phyloP scores from a whole-genome alignment of 2,329 filamentous ascomycete species.

The Pseudopyrenochaeta lycopersici region DNA sequence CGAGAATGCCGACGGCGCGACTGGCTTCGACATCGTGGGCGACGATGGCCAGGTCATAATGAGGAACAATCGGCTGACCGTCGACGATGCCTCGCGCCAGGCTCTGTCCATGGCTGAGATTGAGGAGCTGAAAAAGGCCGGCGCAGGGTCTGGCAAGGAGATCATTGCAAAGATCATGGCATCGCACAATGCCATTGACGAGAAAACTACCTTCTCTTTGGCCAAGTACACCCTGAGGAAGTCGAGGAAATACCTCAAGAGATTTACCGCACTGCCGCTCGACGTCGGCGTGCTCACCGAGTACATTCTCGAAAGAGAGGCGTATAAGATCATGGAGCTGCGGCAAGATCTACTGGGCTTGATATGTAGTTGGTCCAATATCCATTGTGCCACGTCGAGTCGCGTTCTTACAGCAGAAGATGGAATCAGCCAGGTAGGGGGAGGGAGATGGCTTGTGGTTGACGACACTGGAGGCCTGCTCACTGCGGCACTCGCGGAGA shows the following conservation, averaged over 20 bases:
- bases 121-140: conserved; percentile 75
- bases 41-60: conserved; percentile 60
- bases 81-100: conserved; percentile 74
- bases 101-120: conserved; percentile 77
- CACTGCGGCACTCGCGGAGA: conserved; percentile 84
- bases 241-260: conserved; percentile 88
- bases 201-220: conserved; percentile 92
- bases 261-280: conserved; percentile 85
- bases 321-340: conserved; percentile 82
- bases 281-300: conserved; percentile 79
- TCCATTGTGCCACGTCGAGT: conserved; percentile 72
- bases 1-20: conserved; percentile 44
- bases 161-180: conserved; percentile 92
- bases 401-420: conserved; percentile 39
- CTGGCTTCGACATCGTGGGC: conserved; percentile 57
- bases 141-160: conserved; percentile 81
- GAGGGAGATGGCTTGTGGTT: conserved; percentile 79
- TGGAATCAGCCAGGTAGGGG: conserved; percentile 49
- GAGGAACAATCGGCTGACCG: conserved; percentile 70
- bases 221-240: conserved; percentile 97
- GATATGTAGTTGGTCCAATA: conserved; percentile 87
- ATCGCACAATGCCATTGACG: conserved; percentile 86
- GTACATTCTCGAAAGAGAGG: conserved; percentile 84
- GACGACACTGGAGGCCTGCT: conserved; percentile 88
- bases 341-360: conserved; percentile 84